Conservation (phyloP, 768 basidiomycete genomes). For the Rhodotorula babjevae region DNA sequence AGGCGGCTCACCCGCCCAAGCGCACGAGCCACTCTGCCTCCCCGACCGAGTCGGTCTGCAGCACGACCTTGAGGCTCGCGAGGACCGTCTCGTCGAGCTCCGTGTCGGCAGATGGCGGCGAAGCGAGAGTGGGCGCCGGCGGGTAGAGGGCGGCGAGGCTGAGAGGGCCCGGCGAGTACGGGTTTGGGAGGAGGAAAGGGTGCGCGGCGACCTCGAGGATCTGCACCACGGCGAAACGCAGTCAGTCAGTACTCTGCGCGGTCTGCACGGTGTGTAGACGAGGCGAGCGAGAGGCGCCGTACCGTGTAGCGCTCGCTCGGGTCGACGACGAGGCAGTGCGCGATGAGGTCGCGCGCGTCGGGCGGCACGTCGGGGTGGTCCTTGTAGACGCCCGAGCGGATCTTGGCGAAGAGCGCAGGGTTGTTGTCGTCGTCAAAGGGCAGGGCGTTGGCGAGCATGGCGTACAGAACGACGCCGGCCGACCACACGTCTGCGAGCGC, state of each 20-base stretch:
- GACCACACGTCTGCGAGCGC: slow-evolving; percentile 93
- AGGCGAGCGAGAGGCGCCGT: no score
- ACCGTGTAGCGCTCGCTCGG: slow-evolving; percentile 67
- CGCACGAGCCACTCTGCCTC: slow-evolving; percentile 1
- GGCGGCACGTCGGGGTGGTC: slow-evolving; percentile 69
- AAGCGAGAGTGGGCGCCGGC: neutral
- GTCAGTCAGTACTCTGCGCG: no score
- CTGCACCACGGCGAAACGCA: slow-evolving; percentile 18
- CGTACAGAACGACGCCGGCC: slow-evolving; percentile 86
- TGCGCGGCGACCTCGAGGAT: slow-evolving; percentile 74
- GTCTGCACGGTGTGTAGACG: neutral
- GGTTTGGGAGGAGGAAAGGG: slow-evolving; percentile 59
- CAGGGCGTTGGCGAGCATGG: slow-evolving; percentile 76
- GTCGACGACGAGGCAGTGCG: slow-evolving; percentile 73
- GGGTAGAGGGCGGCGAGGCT: neutral
- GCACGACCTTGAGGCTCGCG: neutral
- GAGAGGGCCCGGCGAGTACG: neutral
- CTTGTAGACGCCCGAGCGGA: slow-evolving; percentile 65
- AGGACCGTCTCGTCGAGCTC: slow-evolving; percentile 1
- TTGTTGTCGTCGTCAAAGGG: slow-evolving; percentile 91
- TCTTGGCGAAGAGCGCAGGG: slow-evolving; percentile 69
- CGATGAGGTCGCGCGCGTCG: slow-evolving; percentile 69
- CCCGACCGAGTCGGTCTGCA: neutral
- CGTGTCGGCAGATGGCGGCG: neutral
- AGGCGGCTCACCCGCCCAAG: neutral